A percentile compares a stretch with the other conserved stretches of the same genome.
Evolutionary conservation across 345 rosid species (phyloP).

Genomic region (Syzygium grande): DNA sequence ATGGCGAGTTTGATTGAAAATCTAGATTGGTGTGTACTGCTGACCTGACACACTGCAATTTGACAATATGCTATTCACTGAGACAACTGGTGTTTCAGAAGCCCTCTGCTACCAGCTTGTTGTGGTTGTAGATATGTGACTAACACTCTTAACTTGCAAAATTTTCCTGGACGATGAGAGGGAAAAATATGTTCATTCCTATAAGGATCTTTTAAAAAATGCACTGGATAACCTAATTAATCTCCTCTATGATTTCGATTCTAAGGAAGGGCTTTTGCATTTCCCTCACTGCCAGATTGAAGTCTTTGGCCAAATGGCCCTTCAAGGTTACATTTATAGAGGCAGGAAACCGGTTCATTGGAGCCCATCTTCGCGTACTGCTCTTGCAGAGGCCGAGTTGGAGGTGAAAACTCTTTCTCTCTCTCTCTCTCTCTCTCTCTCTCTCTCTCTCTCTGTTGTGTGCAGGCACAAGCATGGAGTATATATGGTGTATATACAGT

Average conservation of each 20-base stretch:
- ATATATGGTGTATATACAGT: neutral
- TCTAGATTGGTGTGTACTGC: neutral
- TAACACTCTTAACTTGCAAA: neutral
- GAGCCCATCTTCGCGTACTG: slow-evolving; percentile 97
- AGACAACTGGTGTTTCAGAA: neutral
- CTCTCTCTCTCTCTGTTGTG: neutral
- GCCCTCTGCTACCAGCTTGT: neutral
- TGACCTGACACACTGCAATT: neutral
- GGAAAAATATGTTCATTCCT: neutral
- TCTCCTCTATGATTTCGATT: neutral
- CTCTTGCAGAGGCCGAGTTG: slow-evolving; percentile 98
- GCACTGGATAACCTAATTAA: neutral
- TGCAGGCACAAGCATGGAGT: neutral
- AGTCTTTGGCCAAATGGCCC: slow-evolving; percentile 85
- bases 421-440: no score
- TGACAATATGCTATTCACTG: neutral
- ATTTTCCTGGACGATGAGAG: neutral
- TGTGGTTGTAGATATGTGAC: neutral
- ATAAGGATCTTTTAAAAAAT: neutral
- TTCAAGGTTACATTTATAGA: slow-evolving; percentile 82
- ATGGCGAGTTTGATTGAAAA: neutral
- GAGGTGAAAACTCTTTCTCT: slow-evolving; percentile 42
- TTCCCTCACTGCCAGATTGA: slow-evolving; percentile 53
- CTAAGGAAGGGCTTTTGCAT: slow-evolving; percentile 1
- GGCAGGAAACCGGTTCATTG: slow-evolving; percentile 97